phyloP scores from a whole-genome alignment of 2,329 filamentous ascomycete species.

The Xylariales sp. region DNA sequence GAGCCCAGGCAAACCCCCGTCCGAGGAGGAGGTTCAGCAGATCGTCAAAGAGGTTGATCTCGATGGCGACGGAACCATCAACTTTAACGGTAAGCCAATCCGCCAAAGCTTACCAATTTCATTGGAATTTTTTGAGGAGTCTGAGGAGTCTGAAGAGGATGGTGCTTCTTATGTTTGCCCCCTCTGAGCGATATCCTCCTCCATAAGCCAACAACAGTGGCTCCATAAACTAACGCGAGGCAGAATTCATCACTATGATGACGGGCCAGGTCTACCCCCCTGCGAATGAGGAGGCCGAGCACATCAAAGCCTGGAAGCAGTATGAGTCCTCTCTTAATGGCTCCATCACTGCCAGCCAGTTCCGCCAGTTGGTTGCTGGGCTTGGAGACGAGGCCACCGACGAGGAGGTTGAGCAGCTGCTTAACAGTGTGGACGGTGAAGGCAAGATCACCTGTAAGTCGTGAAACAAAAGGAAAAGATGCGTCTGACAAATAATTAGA shows the following conservation, averaged over 20 bases:
- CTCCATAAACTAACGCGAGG: too few relatives aligned
- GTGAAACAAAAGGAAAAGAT: not conserved
- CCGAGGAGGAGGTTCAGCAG: conserved; percentile 29
- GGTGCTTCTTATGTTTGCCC: too few relatives aligned
- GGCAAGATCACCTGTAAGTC: conserved; percentile 31
- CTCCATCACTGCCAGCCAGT: conserved; percentile 26
- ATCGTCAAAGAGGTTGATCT: conserved; percentile 33
- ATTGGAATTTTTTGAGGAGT: not conserved
- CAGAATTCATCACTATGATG: conserved; percentile 39
- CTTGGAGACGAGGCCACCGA: conserved; percentile 28
- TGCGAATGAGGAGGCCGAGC: conserved; percentile 21
- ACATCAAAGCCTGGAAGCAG: conserved; percentile 28
- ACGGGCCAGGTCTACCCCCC: conserved; percentile 28
- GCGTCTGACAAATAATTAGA: too few relatives aligned
- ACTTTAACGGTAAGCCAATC: conserved; percentile 28
- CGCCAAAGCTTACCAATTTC: not conserved
- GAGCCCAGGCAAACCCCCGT: conserved; percentile 22
- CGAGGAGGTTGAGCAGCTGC: conserved; percentile 25
- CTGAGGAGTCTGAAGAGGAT: too few relatives aligned
- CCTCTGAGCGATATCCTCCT: too few relatives aligned
- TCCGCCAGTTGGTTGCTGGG: conserved; percentile 26
- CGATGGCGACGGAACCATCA: conserved; percentile 32
- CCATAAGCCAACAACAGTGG: too few relatives aligned
- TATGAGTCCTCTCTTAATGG: conserved; percentile 27
- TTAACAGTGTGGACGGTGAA: conserved; percentile 28